Base-by-base conservation (phyloP, 805 yeast genomes). In the Ascoidea asiatica region DNA sequence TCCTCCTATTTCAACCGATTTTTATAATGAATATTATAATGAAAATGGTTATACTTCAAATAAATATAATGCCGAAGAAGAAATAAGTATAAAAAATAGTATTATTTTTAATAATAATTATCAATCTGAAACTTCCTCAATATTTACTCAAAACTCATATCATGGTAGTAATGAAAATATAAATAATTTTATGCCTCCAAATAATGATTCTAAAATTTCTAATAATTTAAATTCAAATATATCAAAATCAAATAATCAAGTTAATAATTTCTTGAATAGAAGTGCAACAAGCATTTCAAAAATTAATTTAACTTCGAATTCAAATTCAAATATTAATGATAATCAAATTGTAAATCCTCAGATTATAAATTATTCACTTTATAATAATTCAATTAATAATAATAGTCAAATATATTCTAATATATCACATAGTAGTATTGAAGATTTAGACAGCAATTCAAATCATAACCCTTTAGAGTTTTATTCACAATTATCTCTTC, bases 391-490 rank as follows among this genome's bases (percentile, higher is more conserved):
- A 5, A 18, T 6, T n/a, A 21, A 20, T 33, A 22, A 20, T 19
- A 17, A 41, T 17, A 43, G 44, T 20, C 39, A 40, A n/a, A 38
- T 46, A 19, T 42, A 46, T 43, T 20, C 21, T 18, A 37, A 36
- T 13, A 43, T 43, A 18, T 17, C 5, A 29, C 23, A 21, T 49
- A 46, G 23, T 42, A 48, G 37, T 47, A 46, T 21, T 48, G 46
- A 33, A 48, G 46, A 17, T 37, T 43, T 17, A 46, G 47, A 8
- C 38, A 46, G 6, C 21, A 47, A 40, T 8, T 49, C 51, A 3
- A 40, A 44, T 20, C 39, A 35, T 17, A 46, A 46, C 22, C 49
- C 49, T 33, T 42, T 46, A 20, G 47, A 41, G 4, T 46, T 44
- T 35, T 48, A 48, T 42, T 46, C 48, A 11, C 48, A 48, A 6